These are phyloP conservation scores for Auxenochlorella pyrenoidosa DNA, from an alignment of 139 green algal species.

Conservation along the genomic window DNA sequence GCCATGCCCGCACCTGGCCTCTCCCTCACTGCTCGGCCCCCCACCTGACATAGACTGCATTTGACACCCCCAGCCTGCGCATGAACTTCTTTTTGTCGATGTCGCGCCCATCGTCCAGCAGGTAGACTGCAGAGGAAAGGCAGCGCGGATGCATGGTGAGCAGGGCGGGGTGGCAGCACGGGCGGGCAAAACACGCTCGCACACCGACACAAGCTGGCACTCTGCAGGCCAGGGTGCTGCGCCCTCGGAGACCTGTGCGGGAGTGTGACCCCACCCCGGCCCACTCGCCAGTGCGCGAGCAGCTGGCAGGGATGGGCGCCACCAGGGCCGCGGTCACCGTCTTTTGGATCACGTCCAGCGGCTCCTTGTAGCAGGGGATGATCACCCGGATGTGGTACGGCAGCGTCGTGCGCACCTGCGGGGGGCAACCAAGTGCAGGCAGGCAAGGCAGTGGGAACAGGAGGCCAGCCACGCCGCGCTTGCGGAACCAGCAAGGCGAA, in stretches of 20 bases:
- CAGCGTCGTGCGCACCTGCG: slow-evolving; percentile 40
- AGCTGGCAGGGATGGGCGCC: slow-evolving; percentile 54
- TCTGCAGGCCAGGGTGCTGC: too few species aligned
- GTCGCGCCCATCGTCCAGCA: slow-evolving; percentile 69
- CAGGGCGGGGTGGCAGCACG: neutral
- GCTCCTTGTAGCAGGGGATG: slow-evolving; percentile 74
- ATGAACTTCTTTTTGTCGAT: slow-evolving; percentile 59
- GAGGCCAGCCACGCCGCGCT: neutral
- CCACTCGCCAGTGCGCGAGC: slow-evolving; percentile 44
- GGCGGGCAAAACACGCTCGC: too few species aligned
- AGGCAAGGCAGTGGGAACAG: neutral
- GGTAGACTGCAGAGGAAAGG: slow-evolving; percentile 52
- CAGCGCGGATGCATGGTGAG: neutral
- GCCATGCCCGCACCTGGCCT: too few species aligned
- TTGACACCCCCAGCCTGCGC: slow-evolving; percentile 34
- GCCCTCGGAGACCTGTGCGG: too few species aligned
- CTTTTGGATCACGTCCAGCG: slow-evolving; percentile 63
- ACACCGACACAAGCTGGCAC: too few species aligned
- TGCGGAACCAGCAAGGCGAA: too few species aligned
- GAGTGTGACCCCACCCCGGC: neutral
- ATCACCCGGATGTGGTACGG: slow-evolving; percentile 67
- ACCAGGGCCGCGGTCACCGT: slow-evolving; percentile 61
- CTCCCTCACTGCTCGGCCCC: too few species aligned
- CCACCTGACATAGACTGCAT: slow-evolving; percentile 75
- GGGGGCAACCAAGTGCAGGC: neutral